Conservation (phyloP, 1,284 basidiomycete species). For the Cryptococcus sp. region DNA sequence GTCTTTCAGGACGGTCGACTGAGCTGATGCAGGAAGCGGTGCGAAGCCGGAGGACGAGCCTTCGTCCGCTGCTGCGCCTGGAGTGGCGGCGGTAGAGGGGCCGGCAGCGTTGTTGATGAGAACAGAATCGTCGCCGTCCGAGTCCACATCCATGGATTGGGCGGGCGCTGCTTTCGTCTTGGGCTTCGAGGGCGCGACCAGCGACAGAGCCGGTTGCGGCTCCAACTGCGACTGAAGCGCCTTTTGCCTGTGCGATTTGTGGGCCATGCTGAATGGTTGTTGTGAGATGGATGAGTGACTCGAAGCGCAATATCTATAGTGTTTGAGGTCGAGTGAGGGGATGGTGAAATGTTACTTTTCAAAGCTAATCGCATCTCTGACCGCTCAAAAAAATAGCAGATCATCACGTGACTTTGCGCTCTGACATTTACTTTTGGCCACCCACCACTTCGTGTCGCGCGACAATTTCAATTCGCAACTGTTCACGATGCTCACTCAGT, state of each 20-base stretch:
- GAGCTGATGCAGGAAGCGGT: constrained; percentile 38
- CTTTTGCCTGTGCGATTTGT: constrained; percentile 54
- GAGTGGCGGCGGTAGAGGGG: constrained; percentile 1
- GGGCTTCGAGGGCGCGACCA: constrained; percentile 36
- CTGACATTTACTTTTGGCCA: too few relatives aligned
- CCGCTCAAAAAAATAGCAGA: too few relatives aligned
- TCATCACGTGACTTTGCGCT: too few relatives aligned
- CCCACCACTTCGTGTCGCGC: too few relatives aligned
- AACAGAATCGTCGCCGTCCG: constrained; percentile 36
- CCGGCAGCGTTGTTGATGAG: constrained; percentile 28
- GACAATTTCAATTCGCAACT: too few relatives aligned
- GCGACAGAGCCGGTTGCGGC: constrained; percentile 45
- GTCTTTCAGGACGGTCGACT: constrained; percentile 59
- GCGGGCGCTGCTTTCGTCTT: constrained; percentile 19
- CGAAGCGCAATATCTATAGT: too few relatives aligned
- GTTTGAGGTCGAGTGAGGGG: too few relatives aligned
- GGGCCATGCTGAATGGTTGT: constrained; percentile 37
- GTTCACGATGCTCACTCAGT: too few relatives aligned
- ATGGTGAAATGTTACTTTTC: too few relatives aligned
- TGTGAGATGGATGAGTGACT: too few relatives aligned
- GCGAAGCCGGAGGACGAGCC: constrained; percentile 47
- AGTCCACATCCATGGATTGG: constrained; percentile 26
- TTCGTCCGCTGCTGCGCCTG: constrained; percentile 17
- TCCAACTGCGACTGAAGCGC: constrained; percentile 52
- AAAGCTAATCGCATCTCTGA: too few relatives aligned